These are phyloP conservation scores for Mucor indicus DNA, from an alignment of 371 early-diverging fungal species.

Conservation along the genomic window DNA sequence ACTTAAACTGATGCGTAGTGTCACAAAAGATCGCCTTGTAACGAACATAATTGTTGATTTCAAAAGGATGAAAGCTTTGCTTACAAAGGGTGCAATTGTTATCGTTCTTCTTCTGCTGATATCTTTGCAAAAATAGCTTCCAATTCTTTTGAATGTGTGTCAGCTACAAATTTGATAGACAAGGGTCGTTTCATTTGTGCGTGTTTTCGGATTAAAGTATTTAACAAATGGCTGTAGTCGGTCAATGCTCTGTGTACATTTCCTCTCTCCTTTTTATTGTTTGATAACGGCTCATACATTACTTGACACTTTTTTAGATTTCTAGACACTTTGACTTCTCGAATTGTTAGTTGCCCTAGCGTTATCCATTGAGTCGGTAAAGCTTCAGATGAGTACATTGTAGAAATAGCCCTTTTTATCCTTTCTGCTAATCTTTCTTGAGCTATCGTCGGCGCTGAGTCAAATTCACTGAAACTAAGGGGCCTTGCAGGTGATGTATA, in stretches of 20 bases:
- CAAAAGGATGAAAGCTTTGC: no score
- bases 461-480: slow-evolving; percentile 22
- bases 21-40: neutral
- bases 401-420: slow-evolving; percentile 31
- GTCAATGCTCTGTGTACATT: slow-evolving; percentile 27
- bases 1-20: neutral
- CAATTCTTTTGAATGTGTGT: slow-evolving; percentile 25
- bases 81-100: no score
- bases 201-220: slow-evolving; percentile 21
- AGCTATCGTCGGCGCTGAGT: slow-evolving; percentile 28
- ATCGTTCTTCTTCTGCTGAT: slow-evolving; percentile 16
- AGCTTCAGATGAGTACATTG: slow-evolving; percentile 27
- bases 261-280: slow-evolving; percentile 24
- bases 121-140: slow-evolving; percentile 29
- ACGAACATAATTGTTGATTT: neutral
- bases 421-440: slow-evolving; percentile 35
- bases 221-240: slow-evolving; percentile 19
- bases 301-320: slow-evolving; percentile 34
- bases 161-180: slow-evolving; percentile 38
- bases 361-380: slow-evolving; percentile 32
- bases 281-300: slow-evolving; percentile 29
- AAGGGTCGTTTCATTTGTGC: slow-evolving; percentile 24
- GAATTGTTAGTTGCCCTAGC: slow-evolving; percentile 16
- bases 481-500: slow-evolving; percentile 29
- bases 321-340: slow-evolving; percentile 30